Evolutionary conservation across 495 filamentous ascomycete species (phyloP).

Genomic region (Lophiostoma macrostomum): DNA sequence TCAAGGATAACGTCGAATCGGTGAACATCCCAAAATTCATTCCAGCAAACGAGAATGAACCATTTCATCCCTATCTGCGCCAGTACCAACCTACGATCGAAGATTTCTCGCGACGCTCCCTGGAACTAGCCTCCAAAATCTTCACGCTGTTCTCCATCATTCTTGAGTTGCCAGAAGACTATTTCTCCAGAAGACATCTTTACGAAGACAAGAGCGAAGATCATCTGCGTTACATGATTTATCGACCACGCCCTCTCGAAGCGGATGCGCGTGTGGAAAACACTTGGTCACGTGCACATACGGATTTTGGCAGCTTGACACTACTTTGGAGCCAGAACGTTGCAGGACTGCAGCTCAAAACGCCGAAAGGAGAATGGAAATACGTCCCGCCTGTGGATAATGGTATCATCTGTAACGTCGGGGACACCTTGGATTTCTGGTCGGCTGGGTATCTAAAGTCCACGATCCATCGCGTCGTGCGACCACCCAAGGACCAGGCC

Average conservation of each 20-base stretch:
- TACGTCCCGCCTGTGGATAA: conserved; percentile 35
- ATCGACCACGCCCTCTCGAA: conserved; percentile 45
- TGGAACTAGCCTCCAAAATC: conserved; percentile 38
- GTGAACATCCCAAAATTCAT: conserved; percentile 58
- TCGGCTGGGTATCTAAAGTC: conserved; percentile 37
- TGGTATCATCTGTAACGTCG: conserved; percentile 37
- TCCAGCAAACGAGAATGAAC: conserved; percentile 50
- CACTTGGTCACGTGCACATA: conserved; percentile 49
- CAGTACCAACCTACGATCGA: conserved; percentile 50
- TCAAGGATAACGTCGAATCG: conserved; percentile 53
- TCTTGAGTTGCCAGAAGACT: conserved; percentile 54
- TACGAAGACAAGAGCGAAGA: conserved; percentile 48
- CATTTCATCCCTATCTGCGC: conserved; percentile 52
- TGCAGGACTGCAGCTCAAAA: conserved; percentile 53
- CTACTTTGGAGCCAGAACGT: conserved; percentile 56
- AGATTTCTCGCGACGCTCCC: conserved; percentile 44
- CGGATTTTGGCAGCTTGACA: conserved; percentile 54
- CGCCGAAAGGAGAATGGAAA: conserved; percentile 33
- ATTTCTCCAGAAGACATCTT: conserved; percentile 49
- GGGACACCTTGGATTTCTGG: conserved; percentile 37
- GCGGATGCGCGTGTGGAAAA: conserved; percentile 46
- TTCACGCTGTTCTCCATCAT: conserved; percentile 49
- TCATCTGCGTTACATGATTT: conserved; percentile 57
- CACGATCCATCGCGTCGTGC: conserved; percentile 32
- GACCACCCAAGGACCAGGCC: conserved; percentile 35